These are phyloP conservation scores for Apiospora pterosperma DNA, from an alignment of 2,329 filamentous ascomycete species.

Conservation along the genomic window DNA sequence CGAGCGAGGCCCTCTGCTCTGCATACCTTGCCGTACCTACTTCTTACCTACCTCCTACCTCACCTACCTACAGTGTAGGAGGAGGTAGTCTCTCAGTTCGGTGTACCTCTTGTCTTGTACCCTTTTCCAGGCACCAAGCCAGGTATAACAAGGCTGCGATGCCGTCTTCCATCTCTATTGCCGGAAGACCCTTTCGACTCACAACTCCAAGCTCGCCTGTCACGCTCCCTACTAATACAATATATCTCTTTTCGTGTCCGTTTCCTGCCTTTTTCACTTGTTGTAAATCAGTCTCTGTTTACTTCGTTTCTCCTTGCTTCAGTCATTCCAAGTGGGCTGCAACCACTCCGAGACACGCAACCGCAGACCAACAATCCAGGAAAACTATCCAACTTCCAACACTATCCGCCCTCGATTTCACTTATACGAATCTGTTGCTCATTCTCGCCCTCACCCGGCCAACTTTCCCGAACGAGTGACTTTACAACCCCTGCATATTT, in stretches of 20 bases:
- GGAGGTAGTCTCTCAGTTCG: neutral
- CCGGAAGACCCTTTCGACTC: constrained; percentile 1
- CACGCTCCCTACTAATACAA: neutral
- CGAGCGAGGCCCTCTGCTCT: neutral
- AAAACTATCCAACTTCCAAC: neutral
- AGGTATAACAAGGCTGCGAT: neutral
- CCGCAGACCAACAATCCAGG: neutral
- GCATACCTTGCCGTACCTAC: neutral
- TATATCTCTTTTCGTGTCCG: neutral
- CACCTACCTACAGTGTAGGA: neutral
- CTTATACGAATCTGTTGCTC: neutral
- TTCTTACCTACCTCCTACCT: neutral
- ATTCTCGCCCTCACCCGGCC: neutral
- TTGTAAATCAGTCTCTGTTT: neutral
- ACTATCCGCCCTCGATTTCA: neutral
- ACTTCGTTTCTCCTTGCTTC: neutral
- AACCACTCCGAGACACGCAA: neutral
- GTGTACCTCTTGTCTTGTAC: neutral
- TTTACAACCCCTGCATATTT: neutral
- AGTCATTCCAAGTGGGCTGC: neutral
- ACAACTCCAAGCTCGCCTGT: neutral
- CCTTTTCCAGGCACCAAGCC: neutral
- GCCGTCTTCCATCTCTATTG: neutral
- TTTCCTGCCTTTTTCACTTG: neutral
- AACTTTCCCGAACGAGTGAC: neutral